Conservation (phyloP, 192 early-diverging fungal species). For the Geranomyces michiganensis region DNA sequence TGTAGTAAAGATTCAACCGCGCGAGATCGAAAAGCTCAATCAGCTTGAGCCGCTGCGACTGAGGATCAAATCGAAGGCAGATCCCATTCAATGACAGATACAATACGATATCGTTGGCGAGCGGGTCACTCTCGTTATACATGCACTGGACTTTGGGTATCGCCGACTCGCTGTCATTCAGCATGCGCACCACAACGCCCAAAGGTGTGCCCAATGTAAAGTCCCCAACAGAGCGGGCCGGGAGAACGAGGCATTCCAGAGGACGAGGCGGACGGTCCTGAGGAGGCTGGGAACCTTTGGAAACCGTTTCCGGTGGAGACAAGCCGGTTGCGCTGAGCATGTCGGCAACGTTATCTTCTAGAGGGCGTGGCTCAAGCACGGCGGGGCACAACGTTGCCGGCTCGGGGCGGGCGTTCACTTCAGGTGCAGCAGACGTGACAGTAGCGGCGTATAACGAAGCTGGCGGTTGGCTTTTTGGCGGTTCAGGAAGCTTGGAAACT, state of each 20-base stretch:
- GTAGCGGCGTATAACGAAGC: too few relatives aligned
- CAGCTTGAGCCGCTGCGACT: constrained; percentile 51
- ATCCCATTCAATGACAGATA: constrained; percentile 46
- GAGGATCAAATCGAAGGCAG: constrained; percentile 60
- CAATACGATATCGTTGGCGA: constrained; percentile 25
- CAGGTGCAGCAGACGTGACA: too few relatives aligned
- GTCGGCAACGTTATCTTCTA: too few relatives aligned
- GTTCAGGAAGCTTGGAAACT: too few relatives aligned
- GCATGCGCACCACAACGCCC: constrained; percentile 59
- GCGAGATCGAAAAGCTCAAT: constrained; percentile 69
- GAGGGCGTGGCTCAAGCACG: too few relatives aligned
- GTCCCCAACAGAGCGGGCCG: constrained; percentile 27
- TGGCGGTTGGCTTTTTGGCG: too few relatives aligned
- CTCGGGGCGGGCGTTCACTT: too few relatives aligned
- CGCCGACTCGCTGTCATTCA: constrained; percentile 51
- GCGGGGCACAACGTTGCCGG: too few relatives aligned
- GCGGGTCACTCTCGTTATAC: constrained; percentile 51
- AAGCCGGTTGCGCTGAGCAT: too few relatives aligned
- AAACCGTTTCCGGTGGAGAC: too few relatives aligned
- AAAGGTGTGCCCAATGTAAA: constrained; percentile 56
- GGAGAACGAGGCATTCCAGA: constrained; percentile 23
- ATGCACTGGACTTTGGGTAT: constrained; percentile 66
- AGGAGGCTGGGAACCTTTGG: too few relatives aligned
- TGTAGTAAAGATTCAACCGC: constrained; percentile 57
- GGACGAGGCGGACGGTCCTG: background rate